Conservation (phyloP, 2,329 filamentous ascomycete genomes). For the Epichloe gansuensis region DNA sequence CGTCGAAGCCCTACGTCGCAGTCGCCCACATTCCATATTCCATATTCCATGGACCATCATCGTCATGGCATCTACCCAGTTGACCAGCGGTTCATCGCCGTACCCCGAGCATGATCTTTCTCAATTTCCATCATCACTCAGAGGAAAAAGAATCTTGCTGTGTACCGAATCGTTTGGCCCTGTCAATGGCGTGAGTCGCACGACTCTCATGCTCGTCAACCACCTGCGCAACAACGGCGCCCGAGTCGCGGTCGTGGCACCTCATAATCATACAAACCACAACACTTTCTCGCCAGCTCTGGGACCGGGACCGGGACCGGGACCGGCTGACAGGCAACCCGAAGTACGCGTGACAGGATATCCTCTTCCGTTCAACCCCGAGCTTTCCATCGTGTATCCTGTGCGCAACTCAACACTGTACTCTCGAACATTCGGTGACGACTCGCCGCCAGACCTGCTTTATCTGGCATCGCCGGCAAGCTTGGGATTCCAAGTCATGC, state of each 20-base stretch:
- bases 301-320: conserved; percentile 13
- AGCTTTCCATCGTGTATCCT: conserved; percentile 57
- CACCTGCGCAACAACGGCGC: conserved; percentile 53
- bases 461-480: conserved; percentile 60
- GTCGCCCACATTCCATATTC: background rate
- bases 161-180: conserved; percentile 62
- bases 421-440: conserved; percentile 42
- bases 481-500: conserved; percentile 57
- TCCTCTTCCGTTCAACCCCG: conserved; percentile 58
- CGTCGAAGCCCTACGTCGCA: background rate
- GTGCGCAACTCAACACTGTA: conserved; percentile 53
- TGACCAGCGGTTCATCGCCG: conserved; percentile 4
- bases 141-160: conserved; percentile 50
- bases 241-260: conserved; percentile 54
- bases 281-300: conserved; percentile 39
- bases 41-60: background rate
- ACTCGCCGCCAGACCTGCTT: conserved; percentile 47
- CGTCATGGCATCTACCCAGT: conserved; percentile 7
- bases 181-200: conserved; percentile 62
- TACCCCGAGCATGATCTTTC: conserved; percentile 27
- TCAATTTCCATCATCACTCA: conserved; percentile 35
- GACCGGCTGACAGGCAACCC: conserved; percentile 17
- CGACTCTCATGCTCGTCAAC: conserved; percentile 56
- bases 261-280: conserved; percentile 41
- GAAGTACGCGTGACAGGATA: conserved; percentile 53